These are phyloP conservation scores for Ceratobasidium sp. DNA, from an alignment of 1,284 basidiomycete genomes.

Conservation along the genomic window DNA sequence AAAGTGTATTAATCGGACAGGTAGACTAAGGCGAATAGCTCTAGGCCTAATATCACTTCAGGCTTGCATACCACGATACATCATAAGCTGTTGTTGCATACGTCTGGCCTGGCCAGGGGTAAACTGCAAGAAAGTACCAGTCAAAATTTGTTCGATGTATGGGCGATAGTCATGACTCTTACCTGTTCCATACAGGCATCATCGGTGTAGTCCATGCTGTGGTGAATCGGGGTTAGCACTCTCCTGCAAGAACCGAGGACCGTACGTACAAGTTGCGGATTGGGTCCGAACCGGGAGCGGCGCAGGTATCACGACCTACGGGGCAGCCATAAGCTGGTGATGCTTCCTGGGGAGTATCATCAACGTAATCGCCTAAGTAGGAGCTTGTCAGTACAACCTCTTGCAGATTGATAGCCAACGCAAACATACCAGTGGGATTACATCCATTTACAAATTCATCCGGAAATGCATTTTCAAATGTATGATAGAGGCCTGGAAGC, in stretches of 20 bases:
- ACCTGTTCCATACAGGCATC: slow-evolving; percentile 44
- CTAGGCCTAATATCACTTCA: no score
- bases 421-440: slow-evolving; percentile 51
- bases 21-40: no score
- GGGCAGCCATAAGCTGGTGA: slow-evolving; percentile 42
- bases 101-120: no score
- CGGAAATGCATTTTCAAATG: slow-evolving; percentile 67
- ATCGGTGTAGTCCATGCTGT: slow-evolving; percentile 40
- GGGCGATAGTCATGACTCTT: no score
- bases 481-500: slow-evolving; percentile 60
- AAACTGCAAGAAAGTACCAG: no score
- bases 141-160: no score
- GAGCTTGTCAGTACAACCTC: neutral
- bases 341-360: slow-evolving; percentile 53
- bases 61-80: no score
- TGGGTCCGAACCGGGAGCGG: slow-evolving; percentile 40
- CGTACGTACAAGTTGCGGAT: slow-evolving; percentile 39
- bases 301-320: slow-evolving; percentile 42
- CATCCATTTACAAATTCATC: no score
- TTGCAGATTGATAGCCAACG: neutral
- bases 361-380: slow-evolving; percentile 56
- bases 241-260: neutral
- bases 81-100: no score
- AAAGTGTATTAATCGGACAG: no score
- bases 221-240: slow-evolving; percentile 40